phyloP scores from a whole-genome alignment of 1,139 yeast species.

The Debaryomyces robertsiae region DNA sequence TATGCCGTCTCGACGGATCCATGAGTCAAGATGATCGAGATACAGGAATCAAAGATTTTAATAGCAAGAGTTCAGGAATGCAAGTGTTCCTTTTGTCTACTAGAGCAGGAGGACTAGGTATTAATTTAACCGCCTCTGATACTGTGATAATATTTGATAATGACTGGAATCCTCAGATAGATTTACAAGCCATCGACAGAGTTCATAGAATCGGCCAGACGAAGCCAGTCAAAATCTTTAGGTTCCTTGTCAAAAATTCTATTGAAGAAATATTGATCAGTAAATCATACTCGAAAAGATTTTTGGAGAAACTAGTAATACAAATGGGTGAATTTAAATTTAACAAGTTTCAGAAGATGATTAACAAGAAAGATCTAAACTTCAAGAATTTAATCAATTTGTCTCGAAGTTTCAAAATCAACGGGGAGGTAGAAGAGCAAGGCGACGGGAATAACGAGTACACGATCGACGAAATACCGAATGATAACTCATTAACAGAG shows the following conservation, averaged over 20 bases:
- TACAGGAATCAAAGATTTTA: slow-evolving; percentile 60
- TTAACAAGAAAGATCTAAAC: slow-evolving; percentile 19
- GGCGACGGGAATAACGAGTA: slow-evolving; percentile 12
- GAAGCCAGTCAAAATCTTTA: slow-evolving; percentile 76
- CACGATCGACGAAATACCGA: slow-evolving; percentile 7
- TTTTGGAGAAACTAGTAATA: slow-evolving; percentile 78
- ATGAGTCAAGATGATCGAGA: slow-evolving; percentile 68
- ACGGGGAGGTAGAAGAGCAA: slow-evolving; percentile 12
- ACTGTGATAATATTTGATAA: slow-evolving; percentile 88
- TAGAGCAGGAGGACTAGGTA: slow-evolving; percentile 93
- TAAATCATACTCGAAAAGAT: slow-evolving; percentile 76
- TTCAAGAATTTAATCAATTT: slow-evolving; percentile 35
- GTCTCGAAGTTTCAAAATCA: slow-evolving; percentile 26
- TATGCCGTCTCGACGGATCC: slow-evolving; percentile 78
- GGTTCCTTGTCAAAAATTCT: slow-evolving; percentile 75
- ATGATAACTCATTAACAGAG: slow-evolving; percentile 21
- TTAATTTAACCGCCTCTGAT: slow-evolving; percentile 84
- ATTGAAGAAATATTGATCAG: slow-evolving; percentile 81
- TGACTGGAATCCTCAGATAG: slow-evolving; percentile 98
- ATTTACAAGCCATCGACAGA: slow-evolving; percentile 93
- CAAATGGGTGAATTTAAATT: slow-evolving; percentile 79
- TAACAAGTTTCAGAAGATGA: slow-evolving; percentile 30
- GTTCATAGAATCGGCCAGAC: slow-evolving; percentile 92
- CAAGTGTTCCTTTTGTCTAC: slow-evolving; percentile 77
- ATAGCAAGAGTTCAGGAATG: slow-evolving; percentile 30